These are phyloP conservation scores for Neurospora sublineolata DNA, from an alignment of 495 filamentous ascomycete genomes.

Conservation along the genomic window DNA sequence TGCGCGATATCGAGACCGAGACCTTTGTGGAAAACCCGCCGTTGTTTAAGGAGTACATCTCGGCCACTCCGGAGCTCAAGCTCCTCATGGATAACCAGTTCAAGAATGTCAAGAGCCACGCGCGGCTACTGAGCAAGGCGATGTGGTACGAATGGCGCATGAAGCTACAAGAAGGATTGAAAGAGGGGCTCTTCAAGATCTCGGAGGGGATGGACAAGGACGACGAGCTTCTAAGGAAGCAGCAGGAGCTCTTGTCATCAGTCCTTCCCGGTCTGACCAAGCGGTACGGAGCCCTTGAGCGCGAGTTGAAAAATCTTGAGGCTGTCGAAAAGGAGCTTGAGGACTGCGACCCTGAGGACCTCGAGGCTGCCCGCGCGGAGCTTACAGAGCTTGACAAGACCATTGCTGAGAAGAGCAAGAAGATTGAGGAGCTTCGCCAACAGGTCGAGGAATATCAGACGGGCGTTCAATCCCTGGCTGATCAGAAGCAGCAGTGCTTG, in stretches of 20 bases:
- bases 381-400: conserved; percentile 54
- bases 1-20: conserved; percentile 77
- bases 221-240: conserved; percentile 51
- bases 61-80: conserved; percentile 73
- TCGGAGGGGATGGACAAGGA: conserved; percentile 66
- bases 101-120: conserved; percentile 89
- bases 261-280: conserved; percentile 54
- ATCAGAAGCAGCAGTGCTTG: conserved; percentile 54
- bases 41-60: conserved; percentile 82
- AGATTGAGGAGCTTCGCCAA: conserved; percentile 51
- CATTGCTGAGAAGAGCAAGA: conserved; percentile 52
- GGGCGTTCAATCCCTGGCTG: conserved; percentile 44
- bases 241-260: conserved; percentile 52
- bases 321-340: conserved; percentile 62
- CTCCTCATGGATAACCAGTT: conserved; percentile 90
- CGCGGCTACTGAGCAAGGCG: conserved; percentile 76
- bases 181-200: conserved; percentile 63
- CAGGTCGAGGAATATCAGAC: conserved; percentile 53
- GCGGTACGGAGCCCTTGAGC: conserved; percentile 45
- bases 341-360: conserved; percentile 65
- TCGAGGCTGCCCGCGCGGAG: conserved; percentile 53
- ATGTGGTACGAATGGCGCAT: conserved; percentile 98
- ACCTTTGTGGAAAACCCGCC: conserved; percentile 80
- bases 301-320: conserved; percentile 54
- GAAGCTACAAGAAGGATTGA: conserved; percentile 75